Evolutionary conservation across 306 rosid genomes (phyloP).

Genomic region (Prunus fruticosa): DNA sequence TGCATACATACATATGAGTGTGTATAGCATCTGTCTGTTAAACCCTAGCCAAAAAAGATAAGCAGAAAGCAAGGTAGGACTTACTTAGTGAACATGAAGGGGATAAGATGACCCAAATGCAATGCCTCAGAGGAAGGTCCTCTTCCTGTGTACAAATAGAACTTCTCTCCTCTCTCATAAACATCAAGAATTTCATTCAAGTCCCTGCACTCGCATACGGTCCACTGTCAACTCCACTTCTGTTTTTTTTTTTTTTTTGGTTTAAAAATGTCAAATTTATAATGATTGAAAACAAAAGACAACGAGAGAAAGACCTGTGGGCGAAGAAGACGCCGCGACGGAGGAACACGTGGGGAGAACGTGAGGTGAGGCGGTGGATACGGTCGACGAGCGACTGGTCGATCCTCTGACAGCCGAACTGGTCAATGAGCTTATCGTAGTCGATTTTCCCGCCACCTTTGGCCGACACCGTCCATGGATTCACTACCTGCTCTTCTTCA

Average conservation of each 20-base stretch:
- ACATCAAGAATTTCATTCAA: slow-evolving; percentile 69
- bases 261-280: neutral
- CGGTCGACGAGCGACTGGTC: slow-evolving; percentile 55
- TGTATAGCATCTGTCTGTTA: too few relatives aligned
- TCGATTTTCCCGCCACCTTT: slow-evolving; percentile 83
- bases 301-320: slow-evolving; percentile 46
- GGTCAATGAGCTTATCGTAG: slow-evolving; percentile 87
- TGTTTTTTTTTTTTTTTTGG: too few relatives aligned
- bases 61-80: slow-evolving; percentile 13
- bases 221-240: neutral
- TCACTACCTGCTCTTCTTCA: slow-evolving; percentile 51
- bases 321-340: slow-evolving; percentile 96
- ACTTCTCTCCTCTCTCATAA: slow-evolving; percentile 75
- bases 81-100: slow-evolving; percentile 93
- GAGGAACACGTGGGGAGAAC: slow-evolving; percentile 80
- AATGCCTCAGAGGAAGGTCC: slow-evolving; percentile 95
- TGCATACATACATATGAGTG: too few relatives aligned
- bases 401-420: slow-evolving; percentile 87
- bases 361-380: slow-evolving; percentile 67
- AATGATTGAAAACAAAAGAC: neutral
- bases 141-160: slow-evolving; percentile 86
- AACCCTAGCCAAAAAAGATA: neutral
- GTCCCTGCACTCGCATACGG: slow-evolving; percentile 42
- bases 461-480: slow-evolving; percentile 84
- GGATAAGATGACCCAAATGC: slow-evolving; percentile 91